phyloP scores from a whole-genome alignment of 148 eudicot genomes.

The Polygonum maritimum region DNA sequence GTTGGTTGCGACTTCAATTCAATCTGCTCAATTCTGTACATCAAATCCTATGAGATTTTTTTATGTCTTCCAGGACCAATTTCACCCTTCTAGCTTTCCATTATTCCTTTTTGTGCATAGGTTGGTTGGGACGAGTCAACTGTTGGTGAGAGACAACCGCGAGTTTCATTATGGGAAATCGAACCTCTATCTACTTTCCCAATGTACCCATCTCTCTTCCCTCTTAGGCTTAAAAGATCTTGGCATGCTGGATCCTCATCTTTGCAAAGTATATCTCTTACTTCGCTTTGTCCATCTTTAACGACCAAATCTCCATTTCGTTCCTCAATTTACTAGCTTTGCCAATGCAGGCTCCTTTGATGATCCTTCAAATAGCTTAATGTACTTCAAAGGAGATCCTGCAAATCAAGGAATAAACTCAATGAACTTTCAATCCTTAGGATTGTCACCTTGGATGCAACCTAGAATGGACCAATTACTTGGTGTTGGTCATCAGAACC shows the following conservation, averaged over 20 bases:
- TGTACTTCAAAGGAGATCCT: constrained; percentile 86
- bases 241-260: constrained; percentile 95
- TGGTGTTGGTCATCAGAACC: constrained; percentile 51
- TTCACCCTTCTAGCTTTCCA: not conserved
- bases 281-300: not conserved
- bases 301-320: not conserved
- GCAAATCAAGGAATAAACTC: constrained; percentile 73
- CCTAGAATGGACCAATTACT: constrained; percentile 55
- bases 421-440: constrained; percentile 55
- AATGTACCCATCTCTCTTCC: constrained; percentile 95
- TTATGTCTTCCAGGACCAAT: not conserved
- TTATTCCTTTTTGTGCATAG: constrained; percentile 27
- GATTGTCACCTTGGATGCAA: constrained; percentile 84
- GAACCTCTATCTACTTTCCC: constrained; percentile 98
- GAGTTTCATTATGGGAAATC: constrained; percentile 96
- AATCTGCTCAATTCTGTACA: not conserved
- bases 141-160: constrained; percentile 95
- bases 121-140: constrained; percentile 99
- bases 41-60: not conserved
- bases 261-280: constrained; percentile 45
- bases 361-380: constrained; percentile 61
- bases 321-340: not conserved
- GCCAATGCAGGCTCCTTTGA: constrained; percentile 47
- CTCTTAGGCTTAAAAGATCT: constrained; percentile 84
- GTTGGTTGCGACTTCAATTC: not conserved